Base-by-base conservation (phyloP, 2,329 filamentous ascomycete genomes). In the Graphilbum fragrans region DNA sequence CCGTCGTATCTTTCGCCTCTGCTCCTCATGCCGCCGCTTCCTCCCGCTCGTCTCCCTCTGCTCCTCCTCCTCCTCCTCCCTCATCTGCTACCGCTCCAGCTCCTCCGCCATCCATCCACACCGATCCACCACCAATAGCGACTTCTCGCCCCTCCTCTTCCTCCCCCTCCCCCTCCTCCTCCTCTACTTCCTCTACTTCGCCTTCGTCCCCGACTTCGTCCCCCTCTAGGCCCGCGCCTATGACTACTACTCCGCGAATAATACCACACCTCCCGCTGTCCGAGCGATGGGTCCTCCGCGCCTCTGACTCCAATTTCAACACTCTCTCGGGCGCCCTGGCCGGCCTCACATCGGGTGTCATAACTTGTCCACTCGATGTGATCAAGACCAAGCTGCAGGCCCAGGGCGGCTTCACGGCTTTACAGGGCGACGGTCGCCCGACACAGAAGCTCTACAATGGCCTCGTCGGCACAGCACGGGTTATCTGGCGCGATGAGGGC, bases 371-470 rank as follows among this genome's bases (percentile, higher is more conserved):
- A 34, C 79, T 98, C 52, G 92, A 98, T 68, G 92, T 98, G 47
- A 96, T 98, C 63, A 98, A 98, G 68, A 98, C 92, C 35, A 96
- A 95, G 62, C 65, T 98, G 46, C 92, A 98, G 60, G 90, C 88
- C 16, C 92, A 96, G 59, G 90, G 90, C 48, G 85, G 86, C 18
- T 93, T 94, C 60, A 51, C 60, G 50, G 72, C 64, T 50, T 61
- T 60, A 55, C 70, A 64, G 52, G 65, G 66, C 48, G 67, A 61
- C 45, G 42, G 43, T 34, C 45, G 41, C 22, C 66, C 65, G 22
- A 69, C 71, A 45, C 61, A 65, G 19, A 67, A 65, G 69, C 65
- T 92, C 38, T 98, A 98, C 59, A 80, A 82, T 47, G 92, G 92
- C 7, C 72, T 98, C 54, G 56, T 93, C 9, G 92, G 92, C 35